phyloP scores from a whole-genome alignment of 495 filamentous ascomycete genomes.

The Glutinoglossum americanum region DNA sequence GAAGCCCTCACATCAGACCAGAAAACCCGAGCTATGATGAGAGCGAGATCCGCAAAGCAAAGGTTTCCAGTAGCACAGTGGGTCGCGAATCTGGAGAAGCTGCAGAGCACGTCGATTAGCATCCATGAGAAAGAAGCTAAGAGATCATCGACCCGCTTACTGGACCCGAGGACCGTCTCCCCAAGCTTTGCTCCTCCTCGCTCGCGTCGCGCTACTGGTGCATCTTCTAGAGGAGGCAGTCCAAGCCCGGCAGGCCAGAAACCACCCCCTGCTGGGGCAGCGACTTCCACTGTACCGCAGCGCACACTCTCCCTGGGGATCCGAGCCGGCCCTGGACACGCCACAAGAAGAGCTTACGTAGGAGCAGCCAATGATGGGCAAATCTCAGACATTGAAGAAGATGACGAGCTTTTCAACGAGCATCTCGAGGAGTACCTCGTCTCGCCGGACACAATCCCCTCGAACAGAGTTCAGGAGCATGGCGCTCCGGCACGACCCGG shows the following conservation, averaged over 20 bases:
- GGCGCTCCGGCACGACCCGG: background rate
- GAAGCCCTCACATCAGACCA: slow-evolving; percentile 40
- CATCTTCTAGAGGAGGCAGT: background rate
- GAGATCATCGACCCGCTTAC: background rate
- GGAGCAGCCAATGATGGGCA: background rate
- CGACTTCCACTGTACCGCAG: background rate
- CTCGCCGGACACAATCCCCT: background rate
- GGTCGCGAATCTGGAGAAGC: slow-evolving; percentile 19
- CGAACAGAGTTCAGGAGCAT: background rate
- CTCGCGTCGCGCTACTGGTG: background rate
- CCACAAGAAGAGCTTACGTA: background rate
- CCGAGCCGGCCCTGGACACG: background rate
- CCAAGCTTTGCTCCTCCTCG: background rate
- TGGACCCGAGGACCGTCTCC: background rate
- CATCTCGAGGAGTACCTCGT: background rate
- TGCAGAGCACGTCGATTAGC: slow-evolving; percentile 18
- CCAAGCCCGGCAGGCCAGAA: background rate
- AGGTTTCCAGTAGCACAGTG: slow-evolving; percentile 40
- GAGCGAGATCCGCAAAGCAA: slow-evolving; percentile 54
- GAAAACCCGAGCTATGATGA: slow-evolving; percentile 41
- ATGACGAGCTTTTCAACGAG: background rate
- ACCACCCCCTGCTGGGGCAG: background rate
- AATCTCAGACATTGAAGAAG: background rate
- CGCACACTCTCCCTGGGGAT: background rate
- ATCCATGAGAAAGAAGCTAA: slow-evolving; percentile 8